Evolutionary conservation across 2,329 filamentous ascomycete species (phyloP).

Genomic region (Aspergillus cejpii): DNA sequence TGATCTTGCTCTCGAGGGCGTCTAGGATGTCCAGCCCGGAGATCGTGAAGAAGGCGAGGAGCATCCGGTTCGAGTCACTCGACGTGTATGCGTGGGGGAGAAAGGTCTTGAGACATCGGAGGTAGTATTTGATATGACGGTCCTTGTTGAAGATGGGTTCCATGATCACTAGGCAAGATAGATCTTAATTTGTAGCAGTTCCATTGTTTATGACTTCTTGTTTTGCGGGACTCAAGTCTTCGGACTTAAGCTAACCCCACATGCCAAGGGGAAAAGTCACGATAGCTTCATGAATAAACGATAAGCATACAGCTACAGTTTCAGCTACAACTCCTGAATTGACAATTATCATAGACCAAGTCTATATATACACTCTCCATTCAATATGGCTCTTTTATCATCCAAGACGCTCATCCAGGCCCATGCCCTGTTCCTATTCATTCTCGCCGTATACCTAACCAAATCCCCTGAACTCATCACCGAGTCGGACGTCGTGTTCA

Average conservation of each 20-base stretch:
- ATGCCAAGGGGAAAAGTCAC: conserved; percentile 2
- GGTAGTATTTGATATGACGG: conserved; percentile 84
- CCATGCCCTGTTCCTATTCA: conserved; percentile 76
- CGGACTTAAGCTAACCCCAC: conserved; percentile 22
- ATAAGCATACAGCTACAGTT: no score
- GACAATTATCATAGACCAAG: no score
- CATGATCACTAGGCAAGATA: conserved; percentile 26
- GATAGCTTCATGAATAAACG: conserved; percentile 3
- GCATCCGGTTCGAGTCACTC: conserved; percentile 86
- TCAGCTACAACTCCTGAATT: no score
- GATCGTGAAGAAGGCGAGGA: conserved; percentile 81
- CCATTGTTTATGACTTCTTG: conserved; percentile 3
- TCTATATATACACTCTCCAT: no score
- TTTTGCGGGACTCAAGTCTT: conserved; percentile 16
- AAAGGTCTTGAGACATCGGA: conserved; percentile 73
- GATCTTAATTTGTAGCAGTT: no score
- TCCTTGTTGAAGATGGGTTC: conserved; percentile 41
- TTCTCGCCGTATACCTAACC: conserved; percentile 76
- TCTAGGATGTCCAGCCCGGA: conserved; percentile 77
- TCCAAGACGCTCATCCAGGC: conserved; percentile 73
- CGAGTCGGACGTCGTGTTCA: conserved; percentile 71
- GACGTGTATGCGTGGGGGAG: conserved; percentile 78
- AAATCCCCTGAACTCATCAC: conserved; percentile 64
- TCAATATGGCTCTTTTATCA: conserved; percentile 71
- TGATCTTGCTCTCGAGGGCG: conserved; percentile 51